Percentiles rank a stretch among this genome's conserved stretches.
phyloP scores from a whole-genome alignment of 352 stramenopile species.

The Phytopythium kandeliae region DNA sequence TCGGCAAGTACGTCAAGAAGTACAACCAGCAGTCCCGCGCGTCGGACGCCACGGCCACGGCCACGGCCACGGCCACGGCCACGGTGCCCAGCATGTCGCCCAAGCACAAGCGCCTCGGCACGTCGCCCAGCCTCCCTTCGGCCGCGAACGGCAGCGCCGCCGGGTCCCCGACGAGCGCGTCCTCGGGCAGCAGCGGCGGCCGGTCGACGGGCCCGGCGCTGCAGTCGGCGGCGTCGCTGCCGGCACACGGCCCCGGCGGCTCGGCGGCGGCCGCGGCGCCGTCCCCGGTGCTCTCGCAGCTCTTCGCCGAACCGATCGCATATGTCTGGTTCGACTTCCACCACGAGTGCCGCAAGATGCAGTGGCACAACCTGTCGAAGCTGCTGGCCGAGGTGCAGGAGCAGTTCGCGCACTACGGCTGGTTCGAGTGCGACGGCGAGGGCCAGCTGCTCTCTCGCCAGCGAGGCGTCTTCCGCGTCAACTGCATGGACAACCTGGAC shows the following conservation, averaged over 20 bases:
- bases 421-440: conserved; percentile 60
- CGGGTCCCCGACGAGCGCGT: conserved; percentile 26
- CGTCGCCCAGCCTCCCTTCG: conserved; percentile 5
- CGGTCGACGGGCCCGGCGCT: conserved; percentile 5
- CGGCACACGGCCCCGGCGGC: conserved; percentile 11
- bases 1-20: conserved; percentile 80
- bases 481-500: conserved; percentile 99
- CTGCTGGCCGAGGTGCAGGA: conserved; percentile 77
- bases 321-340: conserved; percentile 98
- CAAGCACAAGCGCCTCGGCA: no score
- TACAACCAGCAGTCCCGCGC: conserved; percentile 78
- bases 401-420: conserved; percentile 59
- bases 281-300: conserved; percentile 22
- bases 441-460: conserved; percentile 67
- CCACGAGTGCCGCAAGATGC: conserved; percentile 91
- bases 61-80: conserved; percentile 12
- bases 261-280: neutral
- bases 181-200: conserved; percentile 18
- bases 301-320: conserved; percentile 54
- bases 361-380: conserved; percentile 90
- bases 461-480: conserved; percentile 93
- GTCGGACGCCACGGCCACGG: conserved; percentile 21
- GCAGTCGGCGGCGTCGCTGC: conserved; percentile 20
- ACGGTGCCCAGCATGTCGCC: neutral
- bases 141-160: conserved; percentile 16